Evolutionary conservation across 2,329 filamentous ascomycete genomes (phyloP), one percentile per base, ranked within the genome.

Genomic region (Ophiostoma tasmaniense): DNA sequence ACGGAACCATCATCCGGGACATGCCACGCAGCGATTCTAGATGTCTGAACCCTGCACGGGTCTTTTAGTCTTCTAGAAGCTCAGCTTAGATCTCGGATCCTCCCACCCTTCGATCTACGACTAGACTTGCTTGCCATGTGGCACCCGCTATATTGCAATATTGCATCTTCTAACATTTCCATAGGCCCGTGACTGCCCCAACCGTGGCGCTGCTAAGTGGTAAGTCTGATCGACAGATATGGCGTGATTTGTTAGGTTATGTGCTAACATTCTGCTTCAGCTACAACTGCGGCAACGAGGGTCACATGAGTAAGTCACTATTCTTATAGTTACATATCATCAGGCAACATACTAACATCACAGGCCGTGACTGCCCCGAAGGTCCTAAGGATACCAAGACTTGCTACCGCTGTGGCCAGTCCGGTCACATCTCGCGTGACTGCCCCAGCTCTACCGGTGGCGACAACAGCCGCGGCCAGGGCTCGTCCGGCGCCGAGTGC

Each of bases 401-500:
- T 75, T 90, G 87, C 84, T 90, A 90, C 82, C 86, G 89, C 76
- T 93, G 90, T 83, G 91, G 91, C 77, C 87, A 91, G 80, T 81
- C 88, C 74, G 94, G 93, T 72, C 94, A 98, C 85, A 91, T 97
- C 79, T 95, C 91, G 75, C 93, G 94, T 75, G 93, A 97, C 77
- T 93, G 90, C 83, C 87, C 81, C 78, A 81, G 83, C 69, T 81
- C 81, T 72, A 81, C 82, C 67, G 80, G 79, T 37, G 61, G 61
- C 20, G 61, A 35, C 71, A 59, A 35, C 71, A 59, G 64, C 55
- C 64, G 37, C 33, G 69, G 72, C 69, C 82, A 81, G 74, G 79
- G 80, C 73, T 79, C 78, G 74, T 79, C 81, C 73, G 78, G 81
- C 69, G 85, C 90, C 74, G 90, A 96, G 82, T 97, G 93, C 88